Conservation (phyloP, 2,329 filamentous ascomycete species). For the Phyllachora maydis region DNA sequence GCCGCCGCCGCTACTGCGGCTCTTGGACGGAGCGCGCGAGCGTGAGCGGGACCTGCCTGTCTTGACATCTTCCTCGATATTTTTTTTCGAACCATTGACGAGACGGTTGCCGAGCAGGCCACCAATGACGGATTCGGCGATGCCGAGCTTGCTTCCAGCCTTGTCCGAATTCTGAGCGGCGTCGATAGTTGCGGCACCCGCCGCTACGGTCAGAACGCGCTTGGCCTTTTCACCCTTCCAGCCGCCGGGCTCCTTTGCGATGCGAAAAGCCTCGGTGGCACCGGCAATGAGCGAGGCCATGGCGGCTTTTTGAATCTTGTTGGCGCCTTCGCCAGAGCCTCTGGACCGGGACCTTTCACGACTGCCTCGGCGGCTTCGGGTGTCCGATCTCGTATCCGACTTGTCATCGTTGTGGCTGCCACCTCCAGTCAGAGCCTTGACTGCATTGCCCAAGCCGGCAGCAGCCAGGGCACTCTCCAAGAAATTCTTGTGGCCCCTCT, state of each 20-base stretch:
- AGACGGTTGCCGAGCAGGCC: constrained; percentile 73
- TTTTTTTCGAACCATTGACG: constrained; percentile 56
- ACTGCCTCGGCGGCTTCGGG: constrained; percentile 28
- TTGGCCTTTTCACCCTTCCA: constrained; percentile 88
- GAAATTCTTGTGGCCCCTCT: constrained; percentile 42
- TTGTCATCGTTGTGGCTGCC: constrained; percentile 16
- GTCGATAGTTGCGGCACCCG: constrained; percentile 72
- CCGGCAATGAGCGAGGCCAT: constrained; percentile 81
- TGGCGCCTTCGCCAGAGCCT: constrained; percentile 21
- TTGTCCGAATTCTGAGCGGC: constrained; percentile 49
- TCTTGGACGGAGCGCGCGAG: constrained; percentile 38
- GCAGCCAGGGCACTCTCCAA: constrained; percentile 40
- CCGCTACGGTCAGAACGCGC: constrained; percentile 73
- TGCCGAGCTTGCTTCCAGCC: constrained; percentile 64
- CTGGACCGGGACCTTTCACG: constrained; percentile 32
- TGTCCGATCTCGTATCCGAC: constrained; percentile 18
- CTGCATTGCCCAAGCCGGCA: constrained; percentile 38
- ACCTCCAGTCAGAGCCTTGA: constrained; percentile 34
- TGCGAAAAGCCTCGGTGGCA: constrained; percentile 78
- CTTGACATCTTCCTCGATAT: constrained; percentile 37
- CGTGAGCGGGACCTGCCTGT: constrained; percentile 49
- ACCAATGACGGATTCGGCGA: constrained; percentile 73
- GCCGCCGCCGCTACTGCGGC: constrained; percentile 13
- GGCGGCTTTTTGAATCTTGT: constrained; percentile 58
- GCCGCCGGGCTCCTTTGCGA: constrained; percentile 69